Base-by-base conservation (phyloP, 176 grass and related monocot species). In the Secale cereale region DNA sequence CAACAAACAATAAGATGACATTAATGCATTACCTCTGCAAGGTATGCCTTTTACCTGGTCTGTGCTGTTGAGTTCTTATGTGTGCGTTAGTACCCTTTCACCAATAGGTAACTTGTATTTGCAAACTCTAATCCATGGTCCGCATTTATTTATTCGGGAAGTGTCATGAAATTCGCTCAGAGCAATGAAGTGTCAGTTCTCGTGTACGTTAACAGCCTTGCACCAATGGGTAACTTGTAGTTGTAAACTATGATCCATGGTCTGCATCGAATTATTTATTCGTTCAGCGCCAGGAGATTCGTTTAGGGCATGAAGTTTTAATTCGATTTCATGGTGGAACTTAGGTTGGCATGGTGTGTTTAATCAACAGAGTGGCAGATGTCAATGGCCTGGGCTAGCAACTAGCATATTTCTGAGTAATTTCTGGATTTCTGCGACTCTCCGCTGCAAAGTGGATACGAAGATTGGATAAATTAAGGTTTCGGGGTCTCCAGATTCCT, bases 1-100 rank as follows among this genome's bases (percentile, higher is more conserved):
- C 93, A 85, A 98, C 96, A 79, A 95, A 98, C 88, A 98, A 84
- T 90, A 98, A 98, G 37, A 98, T 95, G 91, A 98, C 96, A 50
- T 41, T 98, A 54, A 98, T 98, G 96, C 93, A 98, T 65, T 98
- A 98, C 89, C 87, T 98, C 60, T 95, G 96, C 81, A 94, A 93
- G 93, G 96, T 98, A 92, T 88, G 82, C 9, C 56, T 66, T 88
- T 73, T 9, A 65, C 78, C 87, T 63, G 67, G 28, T n/a, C 25
- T 84, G 23, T 66, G 74, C 76, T 77, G 32, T 76, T 83, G 40
- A 65, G 32, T 78, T 74, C 33, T 85, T 59, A 62, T 65, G 80
- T 74, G 3, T 74, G 3, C 83, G 35, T 36, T 46, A 86, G 81
- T 78, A 59, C 37, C 81, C 56, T 81, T 71, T 52, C 16, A 19